Evolutionary conservation across 2,329 filamentous ascomycete genomes (phyloP).

Genomic region (Hypoxylon sp.): DNA sequence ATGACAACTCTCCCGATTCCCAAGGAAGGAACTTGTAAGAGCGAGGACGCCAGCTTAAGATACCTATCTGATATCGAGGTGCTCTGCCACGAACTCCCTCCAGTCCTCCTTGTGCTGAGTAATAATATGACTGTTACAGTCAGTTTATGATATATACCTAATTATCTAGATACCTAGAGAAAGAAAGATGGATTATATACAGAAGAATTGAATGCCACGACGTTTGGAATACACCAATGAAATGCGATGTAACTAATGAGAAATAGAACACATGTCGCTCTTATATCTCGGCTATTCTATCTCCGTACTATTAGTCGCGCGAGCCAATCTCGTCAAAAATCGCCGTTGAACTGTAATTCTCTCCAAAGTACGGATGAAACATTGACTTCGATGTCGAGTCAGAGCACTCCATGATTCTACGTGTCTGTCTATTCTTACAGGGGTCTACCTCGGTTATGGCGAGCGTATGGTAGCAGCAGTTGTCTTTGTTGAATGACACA

Average conservation of each 20-base stretch:
- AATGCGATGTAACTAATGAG: background rate
- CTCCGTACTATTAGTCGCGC: background rate
- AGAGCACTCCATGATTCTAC: background rate
- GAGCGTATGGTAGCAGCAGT: background rate
- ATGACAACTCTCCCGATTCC: conserved; percentile 89
- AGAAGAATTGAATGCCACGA: background rate
- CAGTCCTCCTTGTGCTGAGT: conserved; percentile 83
- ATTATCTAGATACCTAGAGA: background rate
- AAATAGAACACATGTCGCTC: background rate
- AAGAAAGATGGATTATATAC: background rate
- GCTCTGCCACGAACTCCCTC: conserved; percentile 81
- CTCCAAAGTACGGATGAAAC: background rate
- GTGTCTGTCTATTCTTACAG: too few relatives aligned
- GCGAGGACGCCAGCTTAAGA: conserved; percentile 77
- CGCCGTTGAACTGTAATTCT: background rate
- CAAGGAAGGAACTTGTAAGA: conserved; percentile 79
- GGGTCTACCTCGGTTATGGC: background rate
- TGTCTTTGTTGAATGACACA: background rate
- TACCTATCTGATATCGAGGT: conserved; percentile 86
- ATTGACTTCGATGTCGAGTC: background rate
- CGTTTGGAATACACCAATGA: background rate
- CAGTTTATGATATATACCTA: conserved; percentile 68
- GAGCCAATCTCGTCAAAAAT: background rate
- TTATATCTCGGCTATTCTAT: background rate
- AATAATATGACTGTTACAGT: conserved; percentile 93